Evolutionary conservation across 805 yeast genomes (phyloP), one percentile per base, ranked within the genome.

Genomic region (Suhomyces kilbournensis): DNA sequence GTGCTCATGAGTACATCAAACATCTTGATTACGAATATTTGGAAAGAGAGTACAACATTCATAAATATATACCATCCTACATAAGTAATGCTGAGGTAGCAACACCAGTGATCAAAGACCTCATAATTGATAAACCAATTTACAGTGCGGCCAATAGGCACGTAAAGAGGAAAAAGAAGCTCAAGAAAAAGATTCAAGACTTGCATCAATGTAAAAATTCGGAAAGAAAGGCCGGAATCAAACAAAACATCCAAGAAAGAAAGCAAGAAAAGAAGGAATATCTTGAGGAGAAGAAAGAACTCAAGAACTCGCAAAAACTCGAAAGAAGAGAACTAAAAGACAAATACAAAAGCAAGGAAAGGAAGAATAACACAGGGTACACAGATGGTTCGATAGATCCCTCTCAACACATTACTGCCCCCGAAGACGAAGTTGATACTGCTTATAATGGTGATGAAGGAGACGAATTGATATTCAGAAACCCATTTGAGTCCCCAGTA

Each of bases 71-170:
- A 46, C 79, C 78, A 5, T 56, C 59, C 44, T 70, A 58, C 54
- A 65, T 75, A 53, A 78, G 73, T 55, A 74, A 74, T 54, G 64
- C 64, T 15, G 74, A 62, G 23, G 56, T 61, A 14, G 56, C 67
- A 17, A 74, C 79, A 2, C 78, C 79, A 3, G 58, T 61, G n/a
- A 62, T 75, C 48, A 61, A 60, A 51, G 64, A 60, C 25, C 57
- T 71, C 60, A 64, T 75, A 9, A 53, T 56, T 12, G 68, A 71
- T 47, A 72, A 71, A 55, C 79, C 78, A 4, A 73, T 75, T 17
- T 75, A 75, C 53, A 62, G 68, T 17, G 69, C 71, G 28, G 78
- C 76, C 20, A 69, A 70, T 56, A 61, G 65, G 49, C 72, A 66
- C 50, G 56, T 67, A 5, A 60, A 59, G 51, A 56, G 54, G 46